These are phyloP conservation scores for Tetrastigma voinierianum DNA, from an alignment of 164 flowering plant species.

Conservation along the genomic window DNA sequence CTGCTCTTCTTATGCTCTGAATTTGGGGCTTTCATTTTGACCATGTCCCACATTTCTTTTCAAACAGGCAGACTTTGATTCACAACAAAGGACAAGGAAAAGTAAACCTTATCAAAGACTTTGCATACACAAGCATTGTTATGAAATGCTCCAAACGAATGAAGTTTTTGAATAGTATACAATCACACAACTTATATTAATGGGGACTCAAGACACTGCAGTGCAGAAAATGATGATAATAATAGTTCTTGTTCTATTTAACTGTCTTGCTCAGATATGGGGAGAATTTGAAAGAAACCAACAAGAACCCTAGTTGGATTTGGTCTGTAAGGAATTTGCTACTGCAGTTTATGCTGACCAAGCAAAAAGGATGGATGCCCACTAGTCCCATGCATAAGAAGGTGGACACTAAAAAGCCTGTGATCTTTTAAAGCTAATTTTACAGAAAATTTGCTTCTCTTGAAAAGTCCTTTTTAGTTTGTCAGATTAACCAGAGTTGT, in stretches of 20 bases:
- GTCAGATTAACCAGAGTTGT: background rate
- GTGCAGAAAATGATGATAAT: too few relatives aligned
- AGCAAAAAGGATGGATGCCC: slow-evolving; percentile 88
- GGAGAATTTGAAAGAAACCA: slow-evolving; percentile 84
- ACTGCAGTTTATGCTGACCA: slow-evolving; percentile 87
- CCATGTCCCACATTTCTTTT: too few relatives aligned
- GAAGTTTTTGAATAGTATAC: too few relatives aligned
- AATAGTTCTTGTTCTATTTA: background rate
- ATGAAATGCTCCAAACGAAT: too few relatives aligned
- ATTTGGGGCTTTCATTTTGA: too few relatives aligned
- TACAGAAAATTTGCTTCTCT: background rate
- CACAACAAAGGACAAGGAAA: too few relatives aligned
- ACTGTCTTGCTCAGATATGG: slow-evolving; percentile 66
- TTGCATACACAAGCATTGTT: too few relatives aligned
- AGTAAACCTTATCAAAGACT: too few relatives aligned
- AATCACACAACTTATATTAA: too few relatives aligned
- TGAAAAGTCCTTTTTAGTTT: background rate
- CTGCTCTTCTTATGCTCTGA: too few relatives aligned
- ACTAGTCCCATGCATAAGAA: slow-evolving; percentile 72
- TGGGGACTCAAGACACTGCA: too few relatives aligned
- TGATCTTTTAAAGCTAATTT: background rate
- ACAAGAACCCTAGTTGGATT: slow-evolving; percentile 73
- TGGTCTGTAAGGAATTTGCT: slow-evolving; percentile 96
- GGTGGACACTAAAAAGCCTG: slow-evolving; percentile 27
- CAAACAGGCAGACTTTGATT: too few relatives aligned